Evolutionary conservation across 1,284 basidiomycete genomes (phyloP).

Genomic region (Thelephora terrestris): DNA sequence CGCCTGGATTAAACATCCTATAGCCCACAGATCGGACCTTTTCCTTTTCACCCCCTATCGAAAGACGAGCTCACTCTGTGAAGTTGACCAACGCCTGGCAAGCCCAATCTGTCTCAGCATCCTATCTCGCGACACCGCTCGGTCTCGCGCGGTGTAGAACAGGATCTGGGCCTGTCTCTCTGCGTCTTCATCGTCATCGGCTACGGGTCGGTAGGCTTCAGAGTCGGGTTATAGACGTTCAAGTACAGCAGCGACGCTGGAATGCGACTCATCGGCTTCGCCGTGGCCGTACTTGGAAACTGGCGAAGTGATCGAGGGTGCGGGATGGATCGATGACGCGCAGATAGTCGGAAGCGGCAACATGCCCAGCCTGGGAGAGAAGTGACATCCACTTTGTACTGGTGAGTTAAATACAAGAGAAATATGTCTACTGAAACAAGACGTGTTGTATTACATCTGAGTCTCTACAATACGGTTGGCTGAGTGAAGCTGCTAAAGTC

Average conservation of each 20-base stretch:
- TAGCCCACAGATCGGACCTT: neutral
- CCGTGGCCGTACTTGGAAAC: too few species aligned
- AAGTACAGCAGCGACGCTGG: slow-evolving; percentile 67
- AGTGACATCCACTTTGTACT: too few species aligned
- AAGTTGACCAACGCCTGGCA: slow-evolving; percentile 76
- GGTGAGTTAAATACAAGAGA: too few species aligned
- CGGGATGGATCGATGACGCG: too few species aligned
- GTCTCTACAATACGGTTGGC: too few species aligned
- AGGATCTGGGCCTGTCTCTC: slow-evolving; percentile 79
- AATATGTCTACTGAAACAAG: too few species aligned
- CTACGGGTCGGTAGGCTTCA: slow-evolving; percentile 33
- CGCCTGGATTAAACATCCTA: slow-evolving; percentile 50
- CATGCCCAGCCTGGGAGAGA: too few species aligned
- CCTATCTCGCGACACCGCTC: slow-evolving; percentile 69
- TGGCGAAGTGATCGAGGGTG: too few species aligned
- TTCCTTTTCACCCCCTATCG: neutral
- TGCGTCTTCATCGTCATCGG: slow-evolving; percentile 60
- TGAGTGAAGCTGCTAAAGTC: too few species aligned
- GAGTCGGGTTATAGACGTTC: slow-evolving; percentile 76
- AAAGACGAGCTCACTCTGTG: slow-evolving; percentile 49
- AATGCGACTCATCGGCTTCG: slow-evolving; percentile 43
- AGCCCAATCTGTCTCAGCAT: slow-evolving; percentile 80
- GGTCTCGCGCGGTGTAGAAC: slow-evolving; percentile 78
- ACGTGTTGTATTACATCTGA: too few species aligned
- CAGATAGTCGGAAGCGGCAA: too few species aligned